Percentiles rank a stretch among this genome's conserved stretches.
These are phyloP conservation scores for Backusella psychrophila DNA, from an alignment of 192 early-diverging fungal species.

Conservation along the genomic window DNA sequence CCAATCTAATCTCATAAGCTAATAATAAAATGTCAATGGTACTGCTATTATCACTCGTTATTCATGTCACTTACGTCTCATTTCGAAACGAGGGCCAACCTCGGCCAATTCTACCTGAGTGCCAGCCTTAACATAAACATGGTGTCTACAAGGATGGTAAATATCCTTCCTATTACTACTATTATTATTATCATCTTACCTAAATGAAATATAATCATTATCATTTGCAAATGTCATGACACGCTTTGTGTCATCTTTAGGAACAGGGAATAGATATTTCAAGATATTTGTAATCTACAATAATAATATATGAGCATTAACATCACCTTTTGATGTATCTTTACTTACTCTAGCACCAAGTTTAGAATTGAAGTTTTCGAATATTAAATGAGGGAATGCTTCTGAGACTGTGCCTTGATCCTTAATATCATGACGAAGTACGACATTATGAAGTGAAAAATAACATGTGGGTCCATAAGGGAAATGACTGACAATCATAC, in stretches of 20 bases:
- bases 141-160: slow-evolving; percentile 61
- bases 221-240: slow-evolving; percentile 98
- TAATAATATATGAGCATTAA: background rate
- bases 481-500: slow-evolving; percentile 92
- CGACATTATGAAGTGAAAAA: slow-evolving; percentile 97
- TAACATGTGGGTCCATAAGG: slow-evolving; percentile 98
- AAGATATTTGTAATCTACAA: slow-evolving; percentile 76
- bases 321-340: too few relatives aligned
- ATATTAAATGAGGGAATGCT: slow-evolving; percentile 95
- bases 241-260: slow-evolving; percentile 92
- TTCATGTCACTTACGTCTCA: slow-evolving; percentile 63
- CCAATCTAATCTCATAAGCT: slow-evolving; percentile 95
- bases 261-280: slow-evolving; percentile 97
- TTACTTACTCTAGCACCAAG: slow-evolving; percentile 71
- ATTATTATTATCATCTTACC: slow-evolving; percentile 30
- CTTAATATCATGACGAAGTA: slow-evolving; percentile 95
- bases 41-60: background rate
- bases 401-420: slow-evolving; percentile 97
- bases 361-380: slow-evolving; percentile 90
- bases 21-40: background rate
- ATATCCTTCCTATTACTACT: background rate
- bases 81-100: slow-evolving; percentile 98
- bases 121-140: slow-evolving; percentile 88
- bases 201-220: slow-evolving; percentile 94
- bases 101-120: slow-evolving; percentile 93